These are phyloP conservation scores for Fraxinus paxiana DNA, from an alignment of 305 asterid species.

Conservation along the genomic window DNA sequence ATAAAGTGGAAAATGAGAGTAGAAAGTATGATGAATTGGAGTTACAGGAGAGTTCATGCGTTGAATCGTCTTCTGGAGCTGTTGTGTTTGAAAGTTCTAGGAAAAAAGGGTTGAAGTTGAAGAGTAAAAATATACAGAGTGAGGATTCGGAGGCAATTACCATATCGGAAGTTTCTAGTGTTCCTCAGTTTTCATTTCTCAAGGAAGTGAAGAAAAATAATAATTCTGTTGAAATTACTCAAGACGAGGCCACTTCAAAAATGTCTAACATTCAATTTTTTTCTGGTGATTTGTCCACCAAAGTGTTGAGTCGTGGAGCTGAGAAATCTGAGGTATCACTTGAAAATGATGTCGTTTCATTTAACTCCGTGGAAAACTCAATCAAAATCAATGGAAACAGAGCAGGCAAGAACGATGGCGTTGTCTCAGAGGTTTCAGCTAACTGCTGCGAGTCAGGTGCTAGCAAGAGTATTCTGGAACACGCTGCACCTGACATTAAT, in stretches of 20 bases:
- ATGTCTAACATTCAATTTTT: conserved; percentile 17
- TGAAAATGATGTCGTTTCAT: conserved; percentile 32
- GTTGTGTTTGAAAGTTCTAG: conserved; percentile 3
- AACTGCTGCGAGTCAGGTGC: conserved; percentile 23
- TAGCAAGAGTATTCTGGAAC: conserved; percentile 24
- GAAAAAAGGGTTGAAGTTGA: conserved; percentile 35
- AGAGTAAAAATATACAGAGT: conserved; percentile 33
- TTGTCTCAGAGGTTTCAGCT: conserved; percentile 12
- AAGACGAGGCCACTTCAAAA: conserved; percentile 25
- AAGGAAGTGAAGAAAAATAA: conserved; percentile 30
- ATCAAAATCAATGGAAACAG: conserved; percentile 25
- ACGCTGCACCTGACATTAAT: conserved; percentile 40
- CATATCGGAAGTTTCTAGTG: conserved; percentile 47
- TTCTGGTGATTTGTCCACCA: conserved; percentile 18
- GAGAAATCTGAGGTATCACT: conserved; percentile 31
- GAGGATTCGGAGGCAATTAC: conserved; percentile 22
- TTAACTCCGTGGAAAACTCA: conserved; percentile 31
- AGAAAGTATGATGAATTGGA: conserved; percentile 33
- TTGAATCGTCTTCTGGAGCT: conserved; percentile 65
- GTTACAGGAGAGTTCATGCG: conserved; percentile 74
- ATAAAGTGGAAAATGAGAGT: conserved; percentile 23
- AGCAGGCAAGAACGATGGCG: conserved; percentile 11
- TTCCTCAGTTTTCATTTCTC: conserved; percentile 28
- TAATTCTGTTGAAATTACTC: conserved; percentile 30
- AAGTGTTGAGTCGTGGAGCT: conserved; percentile 31